Evolutionary conservation across 2,329 filamentous ascomycete species (phyloP).

Genomic region (Colletotrichum sansevieriae): DNA sequence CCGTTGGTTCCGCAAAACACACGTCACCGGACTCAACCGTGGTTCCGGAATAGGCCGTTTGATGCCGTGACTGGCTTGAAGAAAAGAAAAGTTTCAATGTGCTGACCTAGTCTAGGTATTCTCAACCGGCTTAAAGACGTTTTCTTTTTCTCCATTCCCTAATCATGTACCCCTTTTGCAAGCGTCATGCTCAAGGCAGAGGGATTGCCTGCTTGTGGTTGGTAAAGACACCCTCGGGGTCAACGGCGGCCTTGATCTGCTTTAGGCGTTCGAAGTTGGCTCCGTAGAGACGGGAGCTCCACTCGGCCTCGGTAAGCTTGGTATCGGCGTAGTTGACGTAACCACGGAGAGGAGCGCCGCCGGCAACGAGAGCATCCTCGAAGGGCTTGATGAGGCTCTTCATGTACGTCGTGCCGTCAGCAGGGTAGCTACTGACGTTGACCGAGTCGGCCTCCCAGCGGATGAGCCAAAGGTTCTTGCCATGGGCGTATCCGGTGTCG

Average conservation of each 20-base stretch:
- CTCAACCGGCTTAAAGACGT: not conserved
- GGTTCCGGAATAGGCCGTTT: too few relatives aligned
- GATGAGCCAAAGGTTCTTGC: slow-evolving; percentile 57
- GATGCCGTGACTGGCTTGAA: too few relatives aligned
- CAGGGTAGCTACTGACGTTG: slow-evolving; percentile 62
- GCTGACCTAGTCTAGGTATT: not conserved
- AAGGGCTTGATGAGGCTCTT: slow-evolving; percentile 54
- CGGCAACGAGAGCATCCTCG: slow-evolving; percentile 37
- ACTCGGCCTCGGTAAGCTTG: slow-evolving; percentile 39
- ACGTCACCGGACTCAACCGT: too few relatives aligned
- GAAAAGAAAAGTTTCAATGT: slow-evolving; percentile 1
- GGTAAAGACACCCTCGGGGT: slow-evolving; percentile 40
- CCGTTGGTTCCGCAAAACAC: not conserved
- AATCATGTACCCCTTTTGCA: not conserved
- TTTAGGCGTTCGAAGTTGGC: slow-evolving; percentile 41
- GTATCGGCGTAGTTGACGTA: slow-evolving; percentile 43
- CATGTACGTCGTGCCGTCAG: slow-evolving; percentile 60
- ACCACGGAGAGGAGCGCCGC: slow-evolving; percentile 33
- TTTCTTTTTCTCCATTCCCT: not conserved
- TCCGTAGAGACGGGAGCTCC: slow-evolving; percentile 40
- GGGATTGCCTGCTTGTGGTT: slow-evolving; percentile 42
- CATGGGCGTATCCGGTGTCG: slow-evolving; percentile 53
- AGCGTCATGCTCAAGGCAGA: slow-evolving; percentile 3
- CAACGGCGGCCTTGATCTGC: slow-evolving; percentile 38
- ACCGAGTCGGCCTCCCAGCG: slow-evolving; percentile 38